Conservation (phyloP, 2,329 filamentous ascomycete genomes). For the Dactylellina haptotyla region DNA sequence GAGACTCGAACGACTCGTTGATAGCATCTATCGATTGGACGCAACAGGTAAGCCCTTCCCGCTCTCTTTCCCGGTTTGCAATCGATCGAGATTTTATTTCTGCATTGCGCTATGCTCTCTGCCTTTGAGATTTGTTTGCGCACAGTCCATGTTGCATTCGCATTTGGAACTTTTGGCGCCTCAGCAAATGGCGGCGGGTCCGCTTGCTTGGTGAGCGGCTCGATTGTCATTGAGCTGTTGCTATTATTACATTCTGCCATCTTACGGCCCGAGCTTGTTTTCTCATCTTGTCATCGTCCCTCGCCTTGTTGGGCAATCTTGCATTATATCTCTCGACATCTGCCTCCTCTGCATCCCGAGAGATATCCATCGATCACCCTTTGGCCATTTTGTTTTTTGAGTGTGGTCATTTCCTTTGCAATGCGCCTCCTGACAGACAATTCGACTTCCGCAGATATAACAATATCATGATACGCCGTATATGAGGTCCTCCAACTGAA, state of each 20-base stretch:
- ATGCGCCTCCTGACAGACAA: too few relatives aligned
- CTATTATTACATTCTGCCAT: conserved; percentile 2
- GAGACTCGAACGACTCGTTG: neutral
- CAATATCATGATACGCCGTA: neutral
- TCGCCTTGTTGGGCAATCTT: neutral
- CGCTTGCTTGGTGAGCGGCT: conserved; percentile 6
- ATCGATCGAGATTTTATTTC: neutral
- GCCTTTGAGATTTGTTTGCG: neutral
- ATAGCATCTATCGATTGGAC: neutral
- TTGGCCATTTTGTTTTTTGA: too few relatives aligned
- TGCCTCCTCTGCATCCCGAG: too few relatives aligned
- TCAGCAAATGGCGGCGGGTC: neutral
- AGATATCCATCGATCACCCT: too few relatives aligned
- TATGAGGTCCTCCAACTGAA: neutral
- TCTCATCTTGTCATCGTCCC: neutral
- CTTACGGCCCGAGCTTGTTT: neutral
- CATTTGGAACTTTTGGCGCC: neutral
- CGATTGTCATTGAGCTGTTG: conserved; percentile 6
- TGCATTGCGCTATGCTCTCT: neutral
- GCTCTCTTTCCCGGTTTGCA: neutral
- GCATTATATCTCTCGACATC: neutral
- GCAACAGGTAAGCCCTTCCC: neutral
- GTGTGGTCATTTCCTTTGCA: too few relatives aligned
- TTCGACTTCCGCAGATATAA: too few relatives aligned
- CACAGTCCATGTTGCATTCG: neutral